A percentile compares a stretch with the other conserved stretches of the same genome.
Evolutionary conservation across 179 eudicot species (phyloP).

Genomic region (Beta macrorhiza): DNA sequence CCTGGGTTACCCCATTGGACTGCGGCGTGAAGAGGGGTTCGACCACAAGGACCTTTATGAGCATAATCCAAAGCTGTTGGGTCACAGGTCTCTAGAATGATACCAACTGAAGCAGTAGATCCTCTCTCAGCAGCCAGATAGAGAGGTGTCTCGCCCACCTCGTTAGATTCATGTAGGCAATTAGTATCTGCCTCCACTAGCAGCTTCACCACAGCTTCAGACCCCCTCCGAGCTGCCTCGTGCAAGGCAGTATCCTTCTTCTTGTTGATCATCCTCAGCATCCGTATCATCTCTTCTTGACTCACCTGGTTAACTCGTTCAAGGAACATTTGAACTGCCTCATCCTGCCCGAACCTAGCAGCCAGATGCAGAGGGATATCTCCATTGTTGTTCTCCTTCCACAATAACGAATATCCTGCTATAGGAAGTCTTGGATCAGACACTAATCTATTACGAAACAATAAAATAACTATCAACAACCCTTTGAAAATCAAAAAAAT

Average conservation of each 20-base stretch:
- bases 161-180: slow-evolving; percentile 7
- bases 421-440: not conserved
- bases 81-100: not conserved
- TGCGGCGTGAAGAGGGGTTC: slow-evolving; percentile 22
- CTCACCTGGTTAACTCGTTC: not conserved
- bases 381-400: slow-evolving; percentile 5
- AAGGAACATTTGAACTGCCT: slow-evolving; percentile 9
- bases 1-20: slow-evolving; percentile 14
- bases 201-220: not conserved
- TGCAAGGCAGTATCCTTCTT: slow-evolving; percentile 20
- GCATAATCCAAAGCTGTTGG: not conserved
- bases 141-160: slow-evolving; percentile 19
- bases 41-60: slow-evolving; percentile 19
- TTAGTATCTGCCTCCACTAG: slow-evolving; percentile 4
- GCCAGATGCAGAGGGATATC: slow-evolving; percentile 15
- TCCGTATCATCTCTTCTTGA: not conserved
- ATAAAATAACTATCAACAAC: no score
- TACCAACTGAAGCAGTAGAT: not conserved
- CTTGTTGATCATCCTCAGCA: slow-evolving; percentile 12
- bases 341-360: slow-evolving; percentile 8
- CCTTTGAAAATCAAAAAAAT: no score
- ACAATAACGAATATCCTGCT: not conserved
- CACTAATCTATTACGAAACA: no score
- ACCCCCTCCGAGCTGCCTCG: slow-evolving; percentile 16
- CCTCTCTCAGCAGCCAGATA: slow-evolving; percentile 23